phyloP scores from a whole-genome alignment of 2,329 filamentous ascomycete genomes.

The Clonostachys byssicola region DNA sequence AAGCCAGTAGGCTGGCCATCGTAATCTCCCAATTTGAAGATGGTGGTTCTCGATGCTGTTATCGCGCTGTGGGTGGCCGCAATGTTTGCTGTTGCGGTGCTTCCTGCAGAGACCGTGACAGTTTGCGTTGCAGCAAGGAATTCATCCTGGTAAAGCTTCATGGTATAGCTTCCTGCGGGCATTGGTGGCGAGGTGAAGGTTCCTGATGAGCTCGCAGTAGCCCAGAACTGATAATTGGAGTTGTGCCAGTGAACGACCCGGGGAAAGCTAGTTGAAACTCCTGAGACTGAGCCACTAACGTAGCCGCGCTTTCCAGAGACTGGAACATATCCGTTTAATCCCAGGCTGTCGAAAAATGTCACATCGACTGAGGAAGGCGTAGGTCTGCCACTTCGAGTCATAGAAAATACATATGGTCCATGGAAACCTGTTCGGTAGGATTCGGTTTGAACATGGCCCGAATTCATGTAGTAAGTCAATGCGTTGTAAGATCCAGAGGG shows the following conservation, averaged over 20 bases:
- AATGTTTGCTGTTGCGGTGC: conserved; percentile 43
- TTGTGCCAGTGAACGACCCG: conserved; percentile 66
- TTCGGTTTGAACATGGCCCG: conserved; percentile 59
- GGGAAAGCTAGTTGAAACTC: conserved; percentile 45
- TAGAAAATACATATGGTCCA: conserved; percentile 60
- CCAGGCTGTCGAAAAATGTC: conserved; percentile 55
- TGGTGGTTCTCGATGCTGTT: conserved; percentile 39
- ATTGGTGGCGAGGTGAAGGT: conserved; percentile 61
- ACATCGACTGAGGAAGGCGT: conserved; percentile 41
- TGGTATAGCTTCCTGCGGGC: conserved; percentile 65
- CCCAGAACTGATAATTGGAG: conserved; percentile 59
- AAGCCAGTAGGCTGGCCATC: conserved; percentile 62
- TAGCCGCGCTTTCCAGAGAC: conserved; percentile 49
- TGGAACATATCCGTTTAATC: conserved; percentile 52
- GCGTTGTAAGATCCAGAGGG: neutral
- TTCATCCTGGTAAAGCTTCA: conserved; percentile 60
- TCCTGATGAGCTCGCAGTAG: conserved; percentile 47
- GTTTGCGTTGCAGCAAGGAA: conserved; percentile 45
- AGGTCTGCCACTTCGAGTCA: conserved; percentile 54
- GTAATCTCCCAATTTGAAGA: conserved; percentile 63
- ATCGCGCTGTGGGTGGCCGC: conserved; percentile 36
- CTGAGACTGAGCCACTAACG: conserved; percentile 57
- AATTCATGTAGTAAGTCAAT: conserved; percentile 52
- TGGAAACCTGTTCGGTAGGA: conserved; percentile 57
- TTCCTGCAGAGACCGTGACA: conserved; percentile 45